Base-by-base conservation (phyloP, 164 flowering plant species). In the Macadamia tetraphylla region DNA sequence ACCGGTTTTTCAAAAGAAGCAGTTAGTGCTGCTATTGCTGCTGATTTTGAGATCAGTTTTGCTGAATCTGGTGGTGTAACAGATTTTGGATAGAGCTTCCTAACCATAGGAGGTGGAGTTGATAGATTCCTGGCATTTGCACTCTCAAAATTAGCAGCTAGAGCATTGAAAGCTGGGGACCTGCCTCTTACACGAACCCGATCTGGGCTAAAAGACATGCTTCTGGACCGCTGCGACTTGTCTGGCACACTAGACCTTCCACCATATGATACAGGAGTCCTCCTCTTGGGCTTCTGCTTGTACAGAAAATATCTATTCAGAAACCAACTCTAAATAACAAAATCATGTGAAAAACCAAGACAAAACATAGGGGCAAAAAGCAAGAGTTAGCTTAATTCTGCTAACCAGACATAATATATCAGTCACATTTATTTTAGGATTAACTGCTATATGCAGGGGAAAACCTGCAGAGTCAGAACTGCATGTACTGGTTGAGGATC, bases 181-280 rank as follows among this genome's bases (percentile, higher is more conserved):
- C 98, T 80, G 67, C 99, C 99, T 80, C 99, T 84, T 29, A 89
- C 98, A 78, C 99, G 97, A 61, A 86, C 98, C 69, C 98, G 78
- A n/a, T 95, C 99, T 30, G 98, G 97, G 74, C 99, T 95, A 74
- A 88, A 90, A 63, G 99, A 87, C 94, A 95, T 81, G 76, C 99
- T 95, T 78, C 99, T 81, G 29, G 99, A 94, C 32, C 98, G 88
- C 77, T 92, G 97, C 46, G 96, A 81, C 80, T 92, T 94, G 60
- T 95, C 98, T 35, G 97, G 91, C 32, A 84, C 88, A 74, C 90
- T 83, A 35, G 99, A 90, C 74, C 99, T 86, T 73, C 98, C 97
- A 62, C 93, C 89, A 73, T 85, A 86, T 58, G 93, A 82, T 55
- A 76, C 86, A 62, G 94, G 84, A 52, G 90, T 67, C 78, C 99